phyloP scores from a whole-genome alignment of 2,329 filamentous ascomycete genomes.

The Celoporthe dispersa region DNA sequence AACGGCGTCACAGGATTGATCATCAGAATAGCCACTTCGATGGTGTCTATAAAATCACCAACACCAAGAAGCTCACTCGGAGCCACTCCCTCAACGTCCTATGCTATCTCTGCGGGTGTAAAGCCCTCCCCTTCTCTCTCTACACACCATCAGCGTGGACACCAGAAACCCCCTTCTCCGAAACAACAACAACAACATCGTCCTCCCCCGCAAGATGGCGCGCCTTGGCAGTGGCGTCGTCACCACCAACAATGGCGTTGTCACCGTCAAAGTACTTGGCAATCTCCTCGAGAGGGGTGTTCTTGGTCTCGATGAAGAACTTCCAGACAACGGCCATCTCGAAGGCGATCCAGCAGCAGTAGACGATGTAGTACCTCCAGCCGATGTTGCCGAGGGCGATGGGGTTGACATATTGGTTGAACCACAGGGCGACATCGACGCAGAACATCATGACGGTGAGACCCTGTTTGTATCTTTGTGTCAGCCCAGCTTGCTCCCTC shows the following conservation, averaged over 20 bases:
- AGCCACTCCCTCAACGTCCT: neutral
- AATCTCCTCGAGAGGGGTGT: slow-evolving; percentile 39
- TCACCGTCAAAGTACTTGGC: slow-evolving; percentile 36
- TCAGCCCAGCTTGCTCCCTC: no score
- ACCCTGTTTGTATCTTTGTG: slow-evolving; percentile 31
- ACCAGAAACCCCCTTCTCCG: slow-evolving; percentile 14
- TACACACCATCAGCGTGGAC: slow-evolving; percentile 11
- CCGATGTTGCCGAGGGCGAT: slow-evolving; percentile 41
- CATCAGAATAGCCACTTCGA: neutral
- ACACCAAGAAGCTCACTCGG: neutral
- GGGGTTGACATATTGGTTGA: slow-evolving; percentile 45
- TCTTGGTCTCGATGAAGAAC: slow-evolving; percentile 40
- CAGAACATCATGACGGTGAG: slow-evolving; percentile 52
- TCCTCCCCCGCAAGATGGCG: slow-evolving; percentile 30
- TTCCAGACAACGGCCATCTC: slow-evolving; percentile 31
- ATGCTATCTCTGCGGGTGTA: neutral
- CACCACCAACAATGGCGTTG: slow-evolving; percentile 28
- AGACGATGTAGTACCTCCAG: slow-evolving; percentile 46
- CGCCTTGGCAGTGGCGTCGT: slow-evolving; percentile 31
- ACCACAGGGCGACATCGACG: slow-evolving; percentile 41
- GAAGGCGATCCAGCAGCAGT: slow-evolving; percentile 44
- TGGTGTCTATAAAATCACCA: neutral
- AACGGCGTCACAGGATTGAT: neutral
- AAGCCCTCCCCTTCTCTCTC: neutral
- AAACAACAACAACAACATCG: slow-evolving; percentile 15